Evolutionary conservation across 1,284 basidiomycete genomes (phyloP).

Genomic region (Irpex sp.): DNA sequence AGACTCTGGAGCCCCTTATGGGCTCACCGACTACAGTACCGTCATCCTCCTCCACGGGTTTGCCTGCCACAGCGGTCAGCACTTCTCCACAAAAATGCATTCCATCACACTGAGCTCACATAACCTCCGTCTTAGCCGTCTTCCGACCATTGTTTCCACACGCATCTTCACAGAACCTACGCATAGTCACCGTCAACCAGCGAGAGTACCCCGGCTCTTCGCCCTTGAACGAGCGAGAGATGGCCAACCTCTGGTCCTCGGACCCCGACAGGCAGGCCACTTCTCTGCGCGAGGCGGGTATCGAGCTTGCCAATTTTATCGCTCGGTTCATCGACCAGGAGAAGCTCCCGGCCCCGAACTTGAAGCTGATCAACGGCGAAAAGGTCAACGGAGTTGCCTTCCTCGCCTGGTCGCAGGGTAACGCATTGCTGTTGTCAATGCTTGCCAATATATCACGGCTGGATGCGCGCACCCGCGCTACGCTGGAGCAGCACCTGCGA

Average conservation of each 20-base stretch:
- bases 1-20: conserved; percentile 3
- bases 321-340: neutral
- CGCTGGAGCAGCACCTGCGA: neutral
- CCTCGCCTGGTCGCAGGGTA: conserved; percentile 6
- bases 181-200: conserved; percentile 2
- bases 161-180: neutral
- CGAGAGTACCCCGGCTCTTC: conserved; percentile 7
- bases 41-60: conserved; percentile 2
- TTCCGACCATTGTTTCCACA: conserved; percentile 2
- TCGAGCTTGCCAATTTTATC: conserved; percentile 2
- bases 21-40: neutral
- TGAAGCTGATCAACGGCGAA: neutral
- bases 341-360: neutral
- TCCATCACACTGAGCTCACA: no score
- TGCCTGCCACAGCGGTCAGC: conserved; percentile 3
- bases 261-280: neutral
- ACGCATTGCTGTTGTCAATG: neutral
- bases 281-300: neutral
- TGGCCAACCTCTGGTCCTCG: neutral
- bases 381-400: neutral
- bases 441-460: neutral
- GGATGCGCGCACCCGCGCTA: neutral
- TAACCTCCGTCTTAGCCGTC: conserved; percentile 17
- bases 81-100: neutral
- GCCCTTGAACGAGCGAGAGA: neutral